phyloP scores from a whole-genome alignment of 2,329 filamentous ascomycete genomes.

The Aspergillaceae sp. region DNA sequence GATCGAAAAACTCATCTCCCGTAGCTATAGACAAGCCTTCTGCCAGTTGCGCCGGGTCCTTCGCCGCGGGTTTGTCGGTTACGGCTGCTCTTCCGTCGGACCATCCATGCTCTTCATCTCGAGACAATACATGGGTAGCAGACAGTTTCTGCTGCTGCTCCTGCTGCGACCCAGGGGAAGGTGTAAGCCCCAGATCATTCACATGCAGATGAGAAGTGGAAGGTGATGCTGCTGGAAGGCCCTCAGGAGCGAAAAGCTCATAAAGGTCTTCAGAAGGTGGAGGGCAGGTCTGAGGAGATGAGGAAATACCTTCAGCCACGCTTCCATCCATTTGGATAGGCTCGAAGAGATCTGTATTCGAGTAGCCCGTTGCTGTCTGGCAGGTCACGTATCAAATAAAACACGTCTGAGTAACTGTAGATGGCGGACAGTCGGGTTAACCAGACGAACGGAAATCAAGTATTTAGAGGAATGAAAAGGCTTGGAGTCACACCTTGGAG shows the following conservation, averaged over 20 bases:
- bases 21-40: not conserved
- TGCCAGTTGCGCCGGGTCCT: not conserved
- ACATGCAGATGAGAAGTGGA: constrained; percentile 16
- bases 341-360: too few relatives aligned
- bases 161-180: constrained; percentile 29
- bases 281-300: constrained; percentile 23
- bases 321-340: constrained; percentile 14
- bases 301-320: constrained; percentile 33
- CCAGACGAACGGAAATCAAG: too few relatives aligned
- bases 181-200: constrained; percentile 38
- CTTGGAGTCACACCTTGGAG: too few relatives aligned
- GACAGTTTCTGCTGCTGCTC: constrained; percentile 8
- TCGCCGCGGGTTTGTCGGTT: not conserved
- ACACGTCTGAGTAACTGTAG: too few relatives aligned
- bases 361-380: not conserved
- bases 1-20: constrained; percentile 9
- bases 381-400: not conserved
- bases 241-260: constrained; percentile 13
- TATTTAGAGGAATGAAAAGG: too few relatives aligned
- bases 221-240: constrained; percentile 9
- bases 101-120: constrained; percentile 5
- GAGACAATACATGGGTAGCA: constrained; percentile 3
- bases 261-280: constrained; percentile 8
- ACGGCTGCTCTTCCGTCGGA: not conserved
- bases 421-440: too few relatives aligned